Evolutionary conservation across 1,139 yeast genomes (phyloP), one percentile per base, ranked within the genome.

Genomic region (Candida sp.): DNA sequence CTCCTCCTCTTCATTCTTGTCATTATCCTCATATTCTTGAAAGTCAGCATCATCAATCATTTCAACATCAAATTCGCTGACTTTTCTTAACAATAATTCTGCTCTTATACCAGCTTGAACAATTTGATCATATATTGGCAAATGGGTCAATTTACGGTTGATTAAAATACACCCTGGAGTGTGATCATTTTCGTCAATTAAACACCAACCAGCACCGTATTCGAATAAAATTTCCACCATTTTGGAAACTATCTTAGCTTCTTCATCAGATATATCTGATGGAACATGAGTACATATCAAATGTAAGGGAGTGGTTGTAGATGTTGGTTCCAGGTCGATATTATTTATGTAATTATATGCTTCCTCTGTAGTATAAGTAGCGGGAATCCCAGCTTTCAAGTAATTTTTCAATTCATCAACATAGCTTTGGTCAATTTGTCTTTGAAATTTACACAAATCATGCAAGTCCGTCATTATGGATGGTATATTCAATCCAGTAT

Each of bases 71-170:
- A 70, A 77, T 49, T 84, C 91, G 44, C 79, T 73, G 40, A 91
- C 76, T 54, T 85, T 84, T 49, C 97, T 72, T 49, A 91, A 70
- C 30, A 91, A 68, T 33, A 91, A 70, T 59, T 91, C 98, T 0
- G 97, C 95, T 46, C 96, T 73, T 2, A 89, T 93, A 33, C 98
- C 98, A 1, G 97, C 97, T 46, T 80, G 84, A 2, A 91, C 87
- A 37, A 90, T 70, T 48, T 77, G 73, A 8, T 68, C 57, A 49
- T 70, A 73, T 46, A 87, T 75, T 0, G 70, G 71, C 0, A 68
- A 62, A 4, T 63, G 60, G 43, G 68, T 63, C 44, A 82, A 64
- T 2, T 75, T 76, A 43, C 81, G 70, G 46, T 76, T 77, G 43
- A 75, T 70, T 49, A 79, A 69, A 40, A 84, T 73, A 61, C 93